phyloP scores from a whole-genome alignment of 2,329 filamentous ascomycete species.

The Monosporascus sp. region DNA sequence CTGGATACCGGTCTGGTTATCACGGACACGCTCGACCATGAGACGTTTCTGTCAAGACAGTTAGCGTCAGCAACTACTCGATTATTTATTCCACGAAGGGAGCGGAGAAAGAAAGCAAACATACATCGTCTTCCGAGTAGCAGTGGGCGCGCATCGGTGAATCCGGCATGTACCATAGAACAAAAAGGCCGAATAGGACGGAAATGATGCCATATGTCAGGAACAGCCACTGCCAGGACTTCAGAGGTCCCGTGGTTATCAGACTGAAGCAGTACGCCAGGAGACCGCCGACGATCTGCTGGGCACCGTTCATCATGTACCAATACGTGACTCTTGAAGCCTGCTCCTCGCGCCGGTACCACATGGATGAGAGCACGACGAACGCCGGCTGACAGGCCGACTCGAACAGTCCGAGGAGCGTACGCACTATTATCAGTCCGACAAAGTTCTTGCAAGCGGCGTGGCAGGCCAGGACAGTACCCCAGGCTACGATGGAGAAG shows the following conservation, averaged over 20 bases:
- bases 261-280: conserved; percentile 60
- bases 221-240: conserved; percentile 67
- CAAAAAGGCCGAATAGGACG: conserved; percentile 60
- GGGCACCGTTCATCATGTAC: conserved; percentile 74
- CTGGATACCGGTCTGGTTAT: conserved; percentile 58
- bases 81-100: neutral
- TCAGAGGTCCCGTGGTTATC: conserved; percentile 47
- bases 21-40: conserved; percentile 56
- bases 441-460: conserved; percentile 57
- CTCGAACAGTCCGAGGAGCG: conserved; percentile 67
- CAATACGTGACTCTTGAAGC: conserved; percentile 63
- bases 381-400: conserved; percentile 66
- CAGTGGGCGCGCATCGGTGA: conserved; percentile 68
- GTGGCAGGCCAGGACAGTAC: conserved; percentile 53
- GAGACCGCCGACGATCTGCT: conserved; percentile 68
- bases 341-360: conserved; percentile 68
- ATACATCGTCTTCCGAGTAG: conserved; percentile 54
- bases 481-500: conserved; percentile 62
- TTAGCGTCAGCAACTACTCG: neutral
- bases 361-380: conserved; percentile 62
- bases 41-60: conserved; percentile 43
- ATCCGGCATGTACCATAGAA: conserved; percentile 61
- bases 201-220: conserved; percentile 60
- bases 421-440: conserved; percentile 56
- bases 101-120: neutral